Base-by-base conservation (phyloP, 768 basidiomycete species). In the Kondoa malvinella region DNA sequence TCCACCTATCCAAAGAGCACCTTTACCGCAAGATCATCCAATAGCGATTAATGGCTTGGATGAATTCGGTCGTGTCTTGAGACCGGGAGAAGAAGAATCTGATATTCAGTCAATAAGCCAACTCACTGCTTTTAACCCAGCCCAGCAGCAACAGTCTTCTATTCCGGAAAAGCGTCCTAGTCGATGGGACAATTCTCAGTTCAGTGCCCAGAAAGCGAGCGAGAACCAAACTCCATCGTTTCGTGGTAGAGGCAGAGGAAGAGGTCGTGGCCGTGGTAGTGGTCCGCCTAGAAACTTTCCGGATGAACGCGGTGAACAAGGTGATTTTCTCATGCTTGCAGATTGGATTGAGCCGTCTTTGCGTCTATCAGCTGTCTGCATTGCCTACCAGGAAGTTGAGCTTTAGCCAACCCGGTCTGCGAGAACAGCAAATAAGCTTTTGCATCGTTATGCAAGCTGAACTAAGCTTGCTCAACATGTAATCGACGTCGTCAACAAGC, bases 251-350 rank as follows among this genome's bases (percentile, higher is more conserved):
- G 58, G 58, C 15, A 60, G n/a, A 30, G 58, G 58, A 12, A 25
- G 58, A 60, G 58, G 58, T 60, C 25, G 58, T 60, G 58, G 58
- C 12, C 4, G 25, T 14, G 58, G 58, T 60, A n/a, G 8, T 60
- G 58, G 58, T 14, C 25, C 58, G n/a, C 25, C 25, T 25, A 25
- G 58, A 60, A n/a, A n/a, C n/a, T 60, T 25, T 60, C 14, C 12
- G 15, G 58, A 60, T 25, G 25, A 60, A 30, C 58, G 29, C 26
- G 58, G 58, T 60, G 58, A 60, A 30, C 21, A 8, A 21, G 21
- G 40, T 21, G 8, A 8, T 21, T 50, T 50, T 21, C 40, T 50
- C 21, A 8, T 21, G 8, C 21, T 50, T 50, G 12, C 40, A 8
- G 8, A 8, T 50, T 50, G 12, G 12, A 21, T 50, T 21, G 40